Evolutionary conservation across 768 basidiomycete genomes (phyloP).

Genomic region (Suillus spraguei): DNA sequence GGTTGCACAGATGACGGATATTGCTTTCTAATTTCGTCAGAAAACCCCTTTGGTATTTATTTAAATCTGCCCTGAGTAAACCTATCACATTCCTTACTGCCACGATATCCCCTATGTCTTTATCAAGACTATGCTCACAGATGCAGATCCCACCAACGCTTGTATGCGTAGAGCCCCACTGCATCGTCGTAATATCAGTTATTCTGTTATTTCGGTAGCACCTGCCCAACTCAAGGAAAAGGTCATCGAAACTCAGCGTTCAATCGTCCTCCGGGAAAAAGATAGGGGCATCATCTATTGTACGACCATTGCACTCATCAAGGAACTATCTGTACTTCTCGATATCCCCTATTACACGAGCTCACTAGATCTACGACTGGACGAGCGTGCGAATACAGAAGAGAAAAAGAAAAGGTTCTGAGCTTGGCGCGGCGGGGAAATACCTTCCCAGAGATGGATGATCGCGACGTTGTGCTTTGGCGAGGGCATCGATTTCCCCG

Average conservation of each 20-base stretch:
- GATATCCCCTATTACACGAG: conserved; percentile 12
- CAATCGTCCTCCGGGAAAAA: neutral
- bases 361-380: neutral
- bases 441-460: neutral
- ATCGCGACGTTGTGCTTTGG: neutral
- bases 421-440: neutral
- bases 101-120: conserved; percentile 12
- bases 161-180: neutral
- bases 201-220: neutral
- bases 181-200: conserved; percentile 7
- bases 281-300: conserved; percentile 17
- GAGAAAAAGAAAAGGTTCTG: conserved; percentile 7
- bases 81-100: conserved; percentile 17
- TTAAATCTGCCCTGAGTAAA: conserved; percentile 10
- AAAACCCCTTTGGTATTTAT: too few relatives aligned
- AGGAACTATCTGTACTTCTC: neutral
- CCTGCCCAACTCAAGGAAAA: neutral
- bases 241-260: neutral
- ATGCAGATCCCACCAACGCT: neutral
- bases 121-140: conserved; percentile 4
- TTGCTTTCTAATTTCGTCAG: too few relatives aligned
- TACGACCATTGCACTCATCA: neutral
- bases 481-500: neutral
- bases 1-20: too few relatives aligned
- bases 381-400: conserved; percentile 1